Percentiles rank a stretch among this genome's conserved stretches.
Evolutionary conservation across 768 basidiomycete species (phyloP).

Genomic region (Kwoniella sp.): DNA sequence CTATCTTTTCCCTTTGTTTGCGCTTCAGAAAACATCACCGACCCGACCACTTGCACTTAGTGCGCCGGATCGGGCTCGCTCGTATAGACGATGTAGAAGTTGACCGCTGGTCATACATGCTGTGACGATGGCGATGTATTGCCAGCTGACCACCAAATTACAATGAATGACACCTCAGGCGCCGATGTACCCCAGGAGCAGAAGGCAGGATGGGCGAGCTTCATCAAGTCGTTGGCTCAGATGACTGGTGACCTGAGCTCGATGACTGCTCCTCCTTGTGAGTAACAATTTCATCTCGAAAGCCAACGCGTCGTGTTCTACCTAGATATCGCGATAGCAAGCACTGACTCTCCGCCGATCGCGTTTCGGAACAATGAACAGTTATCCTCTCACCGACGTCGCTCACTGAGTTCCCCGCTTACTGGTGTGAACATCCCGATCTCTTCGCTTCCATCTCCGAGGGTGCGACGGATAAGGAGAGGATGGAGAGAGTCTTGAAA

Average conservation of each 20-base stretch:
- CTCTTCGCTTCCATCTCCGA: constrained; percentile 84
- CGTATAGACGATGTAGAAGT: neutral
- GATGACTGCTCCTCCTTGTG: constrained; percentile 59
- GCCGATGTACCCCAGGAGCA: constrained; percentile 75
- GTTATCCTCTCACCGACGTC: constrained; percentile 88
- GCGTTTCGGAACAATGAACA: constrained; percentile 6
- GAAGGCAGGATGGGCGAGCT: constrained; percentile 82
- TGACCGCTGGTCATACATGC: neutral
- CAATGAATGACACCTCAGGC: constrained; percentile 24
- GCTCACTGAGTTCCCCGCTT: constrained; percentile 90
- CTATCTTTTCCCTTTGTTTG: neutral
- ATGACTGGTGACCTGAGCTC: constrained; percentile 82
- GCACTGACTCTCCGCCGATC: neutral
- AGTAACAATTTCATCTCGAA: constrained; percentile 28
- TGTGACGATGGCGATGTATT: neutral
- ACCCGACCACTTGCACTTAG: neutral
- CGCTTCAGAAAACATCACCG: neutral
- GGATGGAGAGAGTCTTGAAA: constrained; percentile 76
- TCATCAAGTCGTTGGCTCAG: constrained; percentile 82
- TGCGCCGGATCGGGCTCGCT: too few relatives aligned
- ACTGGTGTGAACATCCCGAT: constrained; percentile 95
- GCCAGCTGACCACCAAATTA: neutral
- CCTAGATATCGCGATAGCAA: neutral
- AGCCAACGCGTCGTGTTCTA: neutral
- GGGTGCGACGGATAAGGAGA: constrained; percentile 71